A percentile compares a stretch with the other conserved stretches of the same genome.
These are phyloP conservation scores for Coemansia guatemalensis DNA, from an alignment of 192 early-diverging fungal species.

Conservation along the genomic window DNA sequence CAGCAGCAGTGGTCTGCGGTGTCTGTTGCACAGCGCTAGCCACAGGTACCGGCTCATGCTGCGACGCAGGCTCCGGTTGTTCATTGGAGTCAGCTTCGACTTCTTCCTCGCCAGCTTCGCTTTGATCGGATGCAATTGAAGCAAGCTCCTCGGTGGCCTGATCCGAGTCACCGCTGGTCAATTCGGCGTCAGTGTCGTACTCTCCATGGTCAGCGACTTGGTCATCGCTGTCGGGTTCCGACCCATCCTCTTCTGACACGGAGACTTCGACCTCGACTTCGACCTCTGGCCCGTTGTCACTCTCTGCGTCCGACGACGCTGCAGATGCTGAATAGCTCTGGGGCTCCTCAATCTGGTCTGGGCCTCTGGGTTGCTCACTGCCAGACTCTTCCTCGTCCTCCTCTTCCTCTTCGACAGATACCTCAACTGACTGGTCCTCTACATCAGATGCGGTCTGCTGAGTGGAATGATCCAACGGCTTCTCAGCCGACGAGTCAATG, in stretches of 20 bases:
- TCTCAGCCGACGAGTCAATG: background rate
- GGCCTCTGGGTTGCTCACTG: background rate
- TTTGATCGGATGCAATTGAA: constrained; percentile 16
- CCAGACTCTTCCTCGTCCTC: background rate
- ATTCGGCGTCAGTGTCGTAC: background rate
- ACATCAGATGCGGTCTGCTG: background rate
- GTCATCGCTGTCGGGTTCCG: background rate
- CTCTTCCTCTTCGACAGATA: constrained; percentile 9
- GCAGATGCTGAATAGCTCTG: constrained; percentile 2
- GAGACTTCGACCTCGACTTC: constrained; percentile 8
- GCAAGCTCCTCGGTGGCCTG: constrained; percentile 34
- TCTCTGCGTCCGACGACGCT: constrained; percentile 6
- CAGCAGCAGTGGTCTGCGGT: too few species aligned
- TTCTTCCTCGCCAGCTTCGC: constrained; percentile 4
- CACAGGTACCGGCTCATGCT: background rate
- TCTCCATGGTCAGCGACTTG: background rate
- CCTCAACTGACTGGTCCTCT: constrained; percentile 12
- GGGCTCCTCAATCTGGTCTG: background rate
- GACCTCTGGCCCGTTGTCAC: constrained; percentile 7
- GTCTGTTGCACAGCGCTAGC: background rate
- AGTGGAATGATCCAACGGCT: too few species aligned
- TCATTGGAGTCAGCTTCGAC: constrained; percentile 3
- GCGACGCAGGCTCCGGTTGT: constrained; percentile 9
- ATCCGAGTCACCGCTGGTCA: constrained; percentile 23
- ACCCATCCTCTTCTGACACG: constrained; percentile 5